Conservation (phyloP, 331 rosid genomes). For the Rosa hybrid region DNA sequence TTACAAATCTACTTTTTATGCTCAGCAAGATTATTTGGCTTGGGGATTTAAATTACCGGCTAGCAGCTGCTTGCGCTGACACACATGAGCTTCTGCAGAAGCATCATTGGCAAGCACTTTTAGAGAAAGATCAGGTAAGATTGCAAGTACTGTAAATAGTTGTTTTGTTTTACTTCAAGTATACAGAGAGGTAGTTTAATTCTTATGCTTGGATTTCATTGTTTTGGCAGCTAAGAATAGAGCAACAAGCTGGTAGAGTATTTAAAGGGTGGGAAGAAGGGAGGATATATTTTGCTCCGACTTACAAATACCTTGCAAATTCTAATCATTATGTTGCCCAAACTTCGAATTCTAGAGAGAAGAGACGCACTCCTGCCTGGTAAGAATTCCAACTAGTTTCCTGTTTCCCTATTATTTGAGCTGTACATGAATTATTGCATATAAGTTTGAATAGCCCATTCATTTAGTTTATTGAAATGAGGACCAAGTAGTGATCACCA, state of each 20-base stretch:
- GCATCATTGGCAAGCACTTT: conserved; percentile 75
- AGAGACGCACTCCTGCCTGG: conserved; percentile 93
- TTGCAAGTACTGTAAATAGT: neutral
- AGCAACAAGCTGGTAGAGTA: conserved; percentile 83
- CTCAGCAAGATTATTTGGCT: conserved; percentile 87
- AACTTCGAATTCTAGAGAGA: conserved; percentile 62
- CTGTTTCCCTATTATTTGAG: conserved; percentile 6
- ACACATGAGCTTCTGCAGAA: conserved; percentile 60
- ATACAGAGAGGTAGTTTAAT: neutral
- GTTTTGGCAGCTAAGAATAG: conserved; percentile 62
- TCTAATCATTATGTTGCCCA: conserved; percentile 72
- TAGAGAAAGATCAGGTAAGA: conserved; percentile 86
- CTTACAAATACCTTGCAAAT: conserved; percentile 85
- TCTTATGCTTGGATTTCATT: conserved; percentile 12
- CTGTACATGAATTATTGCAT: neutral
- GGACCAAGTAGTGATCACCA: conserved; percentile 20
- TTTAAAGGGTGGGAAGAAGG: conserved; percentile 96
- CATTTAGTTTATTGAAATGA: conserved; percentile 5
- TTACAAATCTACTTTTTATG: neutral
- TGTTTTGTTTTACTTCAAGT: neutral
- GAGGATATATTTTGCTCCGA: conserved; percentile 75
- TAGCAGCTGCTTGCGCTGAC: conserved; percentile 54
- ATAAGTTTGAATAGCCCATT: neutral
- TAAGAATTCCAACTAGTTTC: conserved; percentile 34
- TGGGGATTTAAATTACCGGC: conserved; percentile 93